These are phyloP conservation scores for Diospyros lotus DNA, from an alignment of 148 eudicot genomes.

Conservation along the genomic window DNA sequence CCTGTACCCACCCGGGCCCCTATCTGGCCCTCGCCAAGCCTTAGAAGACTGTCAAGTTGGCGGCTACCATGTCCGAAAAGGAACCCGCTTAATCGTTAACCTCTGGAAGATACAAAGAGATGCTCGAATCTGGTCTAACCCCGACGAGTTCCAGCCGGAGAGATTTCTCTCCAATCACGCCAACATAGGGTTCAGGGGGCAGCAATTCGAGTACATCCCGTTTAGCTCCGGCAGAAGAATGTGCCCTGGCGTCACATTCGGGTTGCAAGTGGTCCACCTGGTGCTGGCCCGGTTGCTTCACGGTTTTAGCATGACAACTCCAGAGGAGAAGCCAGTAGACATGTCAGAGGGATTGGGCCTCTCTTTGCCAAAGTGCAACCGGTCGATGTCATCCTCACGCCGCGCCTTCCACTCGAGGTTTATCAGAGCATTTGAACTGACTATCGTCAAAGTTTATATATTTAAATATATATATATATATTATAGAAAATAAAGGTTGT, in stretches of 20 bases:
- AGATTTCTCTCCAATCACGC: conserved; percentile 27
- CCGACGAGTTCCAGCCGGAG: conserved; percentile 30
- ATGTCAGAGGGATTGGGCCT: conserved; percentile 22
- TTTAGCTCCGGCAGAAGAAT: conserved; percentile 37
- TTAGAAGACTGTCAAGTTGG: conserved; percentile 26
- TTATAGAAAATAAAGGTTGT: too few relatives aligned
- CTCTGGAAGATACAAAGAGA: conserved; percentile 42
- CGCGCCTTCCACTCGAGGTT: conserved; percentile 15
- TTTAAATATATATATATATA: too few relatives aligned
- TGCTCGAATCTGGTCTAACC: conserved; percentile 28
- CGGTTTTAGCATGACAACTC: conserved; percentile 27
- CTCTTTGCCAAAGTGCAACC: conserved; percentile 21
- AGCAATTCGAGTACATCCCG: conserved; percentile 35
- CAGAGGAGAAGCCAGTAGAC: conserved; percentile 21
- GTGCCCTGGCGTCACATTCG: conserved; percentile 34
- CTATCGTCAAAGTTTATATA: too few relatives aligned
- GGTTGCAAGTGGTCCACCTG: conserved; percentile 28
- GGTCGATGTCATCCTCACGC: conserved; percentile 15
- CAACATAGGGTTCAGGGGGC: conserved; percentile 20
- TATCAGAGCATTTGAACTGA: background rate
- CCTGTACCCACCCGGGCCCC: conserved; percentile 45
- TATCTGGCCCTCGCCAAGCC: conserved; percentile 34
- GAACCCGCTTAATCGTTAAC: conserved; percentile 38
- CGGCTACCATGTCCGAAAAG: conserved; percentile 20
- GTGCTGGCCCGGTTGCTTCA: conserved; percentile 35